phyloP scores from a whole-genome alignment of 257 asterid species.

The Anisodus tanguticus region DNA sequence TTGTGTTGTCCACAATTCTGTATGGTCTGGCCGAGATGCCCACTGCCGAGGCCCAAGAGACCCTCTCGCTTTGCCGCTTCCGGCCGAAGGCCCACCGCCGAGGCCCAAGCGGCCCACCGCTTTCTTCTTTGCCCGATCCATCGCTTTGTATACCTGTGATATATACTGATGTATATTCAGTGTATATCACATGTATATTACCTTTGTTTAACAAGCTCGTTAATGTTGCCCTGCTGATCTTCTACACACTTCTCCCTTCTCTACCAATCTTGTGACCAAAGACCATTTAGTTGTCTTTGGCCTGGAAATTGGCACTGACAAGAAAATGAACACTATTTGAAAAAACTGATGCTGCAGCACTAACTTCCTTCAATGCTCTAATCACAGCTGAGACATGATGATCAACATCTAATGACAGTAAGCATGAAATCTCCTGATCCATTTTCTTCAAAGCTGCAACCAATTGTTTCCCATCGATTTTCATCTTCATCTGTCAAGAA shows the following conservation, averaged over 20 bases:
- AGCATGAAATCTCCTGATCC: not conserved
- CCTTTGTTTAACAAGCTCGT: no score
- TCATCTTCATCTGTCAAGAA: not conserved
- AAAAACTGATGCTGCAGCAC: not conserved
- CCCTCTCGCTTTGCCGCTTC: no score
- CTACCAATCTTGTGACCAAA: slow-evolving; percentile 30
- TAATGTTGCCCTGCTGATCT: not conserved
- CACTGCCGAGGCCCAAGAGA: no score
- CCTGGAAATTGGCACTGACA: not conserved
- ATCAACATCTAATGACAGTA: slow-evolving; percentile 22
- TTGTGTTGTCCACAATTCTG: no score
- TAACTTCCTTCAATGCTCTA: slow-evolving; percentile 25
- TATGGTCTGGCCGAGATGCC: no score
- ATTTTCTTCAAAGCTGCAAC: not conserved
- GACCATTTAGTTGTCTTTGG: slow-evolving; percentile 20
- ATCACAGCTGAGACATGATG: slow-evolving; percentile 28
- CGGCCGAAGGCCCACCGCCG: no score
- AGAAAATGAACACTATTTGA: slow-evolving; percentile 8
- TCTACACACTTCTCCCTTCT: slow-evolving; percentile 25
- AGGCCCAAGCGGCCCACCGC: no score
- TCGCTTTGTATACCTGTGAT: no score
- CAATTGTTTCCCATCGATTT: not conserved
- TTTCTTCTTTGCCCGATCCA: no score
- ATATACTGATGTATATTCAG: no score
- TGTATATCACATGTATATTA: no score